phyloP scores from a whole-genome alignment of 2,329 filamentous ascomycete genomes.

The Lomentospora prolificans region DNA sequence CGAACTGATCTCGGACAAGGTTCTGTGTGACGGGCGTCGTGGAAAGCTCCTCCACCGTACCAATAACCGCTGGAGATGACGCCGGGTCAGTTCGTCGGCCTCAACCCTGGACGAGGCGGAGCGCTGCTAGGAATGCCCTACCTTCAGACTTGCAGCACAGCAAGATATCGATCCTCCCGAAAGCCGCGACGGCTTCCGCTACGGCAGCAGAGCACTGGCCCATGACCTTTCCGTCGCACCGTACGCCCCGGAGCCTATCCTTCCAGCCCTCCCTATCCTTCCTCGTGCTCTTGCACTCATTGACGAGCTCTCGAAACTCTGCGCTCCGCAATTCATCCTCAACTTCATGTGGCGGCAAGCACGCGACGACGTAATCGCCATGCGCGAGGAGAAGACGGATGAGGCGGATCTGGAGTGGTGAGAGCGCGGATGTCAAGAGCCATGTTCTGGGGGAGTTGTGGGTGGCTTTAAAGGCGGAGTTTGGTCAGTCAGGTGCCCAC shows the following conservation, averaged over 20 bases:
- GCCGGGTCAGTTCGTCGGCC: not conserved
- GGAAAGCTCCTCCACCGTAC: constrained; percentile 81
- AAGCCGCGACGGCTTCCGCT: constrained; percentile 74
- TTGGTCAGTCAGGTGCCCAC: not conserved
- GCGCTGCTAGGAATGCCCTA: constrained; percentile 33
- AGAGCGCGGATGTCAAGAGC: constrained; percentile 82
- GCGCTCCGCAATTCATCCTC: constrained; percentile 65
- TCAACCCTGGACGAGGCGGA: too few species aligned
- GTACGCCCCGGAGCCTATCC: constrained; percentile 59
- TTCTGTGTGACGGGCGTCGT: constrained; percentile 63
- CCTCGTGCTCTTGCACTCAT: constrained; percentile 52
- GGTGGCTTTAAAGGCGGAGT: too few species aligned
- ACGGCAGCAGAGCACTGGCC: constrained; percentile 75
- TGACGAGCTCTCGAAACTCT: constrained; percentile 72
- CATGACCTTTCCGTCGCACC: constrained; percentile 52
- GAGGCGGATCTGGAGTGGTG: constrained; percentile 74
- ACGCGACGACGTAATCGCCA: constrained; percentile 83
- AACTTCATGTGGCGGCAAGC: constrained; percentile 68
- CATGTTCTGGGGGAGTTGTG: constrained; percentile 76
- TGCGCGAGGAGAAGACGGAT: constrained; percentile 76
- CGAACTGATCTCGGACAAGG: constrained; percentile 83
- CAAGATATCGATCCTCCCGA: constrained; percentile 81
- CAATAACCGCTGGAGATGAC: constrained; percentile 61
- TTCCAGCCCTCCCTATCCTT: constrained; percentile 70
- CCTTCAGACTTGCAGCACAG: constrained; percentile 84